These are phyloP conservation scores for Penicillium psychrofluorescens DNA, from an alignment of 495 filamentous ascomycete species.

Conservation along the genomic window DNA sequence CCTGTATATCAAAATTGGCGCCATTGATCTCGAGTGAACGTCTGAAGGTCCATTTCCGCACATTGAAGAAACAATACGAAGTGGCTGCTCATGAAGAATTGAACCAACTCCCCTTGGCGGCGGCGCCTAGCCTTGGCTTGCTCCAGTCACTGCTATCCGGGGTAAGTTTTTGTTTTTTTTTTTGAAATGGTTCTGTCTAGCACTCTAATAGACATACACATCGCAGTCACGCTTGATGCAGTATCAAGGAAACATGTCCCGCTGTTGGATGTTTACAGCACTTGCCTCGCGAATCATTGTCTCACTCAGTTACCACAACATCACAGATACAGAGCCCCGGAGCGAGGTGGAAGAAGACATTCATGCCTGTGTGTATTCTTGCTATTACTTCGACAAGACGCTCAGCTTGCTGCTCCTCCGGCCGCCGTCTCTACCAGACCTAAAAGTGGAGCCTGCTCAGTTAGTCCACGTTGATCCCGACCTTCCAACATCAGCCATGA, in stretches of 20 bases:
- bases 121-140: slow-evolving; percentile 17
- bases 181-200: background rate
- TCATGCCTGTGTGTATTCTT: slow-evolving; percentile 18
- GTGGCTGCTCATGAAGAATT: slow-evolving; percentile 13
- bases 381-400: slow-evolving; percentile 29
- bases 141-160: slow-evolving; percentile 21
- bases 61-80: slow-evolving; percentile 17
- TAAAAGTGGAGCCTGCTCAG: slow-evolving; percentile 14
- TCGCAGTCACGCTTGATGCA: slow-evolving; percentile 20
- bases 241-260: slow-evolving; percentile 18
- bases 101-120: slow-evolving; percentile 14
- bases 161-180: slow-evolving; percentile 13
- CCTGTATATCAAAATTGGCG: slow-evolving; percentile 15
- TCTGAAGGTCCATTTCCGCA: slow-evolving; percentile 13
- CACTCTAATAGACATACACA: background rate
- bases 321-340: slow-evolving; percentile 9
- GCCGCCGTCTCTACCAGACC: slow-evolving; percentile 23
- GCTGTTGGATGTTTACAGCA: slow-evolving; percentile 21
- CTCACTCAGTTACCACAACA: slow-evolving; percentile 22
- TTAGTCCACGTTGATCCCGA: slow-evolving; percentile 18
- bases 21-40: slow-evolving; percentile 12
- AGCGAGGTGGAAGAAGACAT: slow-evolving; percentile 18
- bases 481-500: slow-evolving; percentile 15
- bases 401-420: slow-evolving; percentile 30
- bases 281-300: slow-evolving; percentile 18